Evolutionary conservation across 345 rosid species (phyloP), one percentile per base, ranked within the genome.

Genomic region (Eucalyptus tenuipes): DNA sequence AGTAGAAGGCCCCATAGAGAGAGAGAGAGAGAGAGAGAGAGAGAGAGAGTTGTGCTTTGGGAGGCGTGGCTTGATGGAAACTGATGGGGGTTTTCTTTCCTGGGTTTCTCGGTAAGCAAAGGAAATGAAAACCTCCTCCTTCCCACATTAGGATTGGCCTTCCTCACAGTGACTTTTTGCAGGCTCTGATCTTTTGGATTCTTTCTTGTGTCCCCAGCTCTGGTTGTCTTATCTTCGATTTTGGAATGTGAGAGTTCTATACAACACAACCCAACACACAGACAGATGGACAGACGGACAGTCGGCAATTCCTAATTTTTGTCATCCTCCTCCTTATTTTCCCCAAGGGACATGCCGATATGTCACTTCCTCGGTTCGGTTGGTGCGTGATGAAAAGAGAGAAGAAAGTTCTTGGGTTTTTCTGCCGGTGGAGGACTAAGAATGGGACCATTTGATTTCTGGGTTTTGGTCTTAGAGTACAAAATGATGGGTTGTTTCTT

Each of bases 131-230:
- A 44, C 82, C 82, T 75, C 82, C 88, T 88, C 91, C 94, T 91
- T 94, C 95, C 95, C 89, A 93, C 89, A 86, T 87, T 49, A 90
- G 91, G 88, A 89, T 90, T 89, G 88, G 55, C 52, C 88, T 88
- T 86, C 66, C 71, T 33, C 80, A 13, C 82, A 88, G 89, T 80
- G 52, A 31, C 86, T 89, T 90, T 88, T 91, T 91, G 94, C 97
- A 93, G 94, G 91, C 87, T 93, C 92, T 94, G 96, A 95, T 93
- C 93, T 94, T 91, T 94, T 94, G 97, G 93, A 91, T 91, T 87
- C 80, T 75, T 44, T 87, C 91, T 85, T 87, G 49, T 88, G 55
- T 89, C 90, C 52, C 71, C 90, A 90, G 71, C 86, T 88, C 84
- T 61, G 86, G 88, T 92, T 90, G 91, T 87, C 57, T 87, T 15